Conservation (phyloP, 139 green algal genomes). For the Coccomyxa sp. region DNA sequence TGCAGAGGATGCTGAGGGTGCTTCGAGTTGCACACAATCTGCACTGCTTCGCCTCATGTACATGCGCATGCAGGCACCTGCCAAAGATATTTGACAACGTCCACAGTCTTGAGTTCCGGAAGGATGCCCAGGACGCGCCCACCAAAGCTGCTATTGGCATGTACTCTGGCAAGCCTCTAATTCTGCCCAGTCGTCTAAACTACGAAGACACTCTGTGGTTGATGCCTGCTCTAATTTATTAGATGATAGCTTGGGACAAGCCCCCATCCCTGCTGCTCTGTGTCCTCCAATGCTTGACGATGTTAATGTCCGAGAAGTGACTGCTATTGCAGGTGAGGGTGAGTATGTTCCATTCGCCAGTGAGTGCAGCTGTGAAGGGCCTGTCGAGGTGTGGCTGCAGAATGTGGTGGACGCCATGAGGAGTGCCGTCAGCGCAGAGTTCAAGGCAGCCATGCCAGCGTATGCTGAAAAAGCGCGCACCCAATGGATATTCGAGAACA, state of each 20-base stretch:
- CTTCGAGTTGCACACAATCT: not conserved
- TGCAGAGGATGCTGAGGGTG: too few relatives aligned
- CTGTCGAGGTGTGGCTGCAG: slow-evolving; percentile 76
- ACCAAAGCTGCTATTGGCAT: slow-evolving; percentile 79
- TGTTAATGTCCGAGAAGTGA: not conserved
- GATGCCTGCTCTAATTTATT: too few relatives aligned
- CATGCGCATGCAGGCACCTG: slow-evolving; percentile 56
- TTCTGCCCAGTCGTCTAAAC: not conserved
- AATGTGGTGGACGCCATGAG: slow-evolving; percentile 82
- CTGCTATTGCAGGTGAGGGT: slow-evolving; percentile 41
- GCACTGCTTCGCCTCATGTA: not conserved
- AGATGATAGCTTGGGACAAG: too few relatives aligned
- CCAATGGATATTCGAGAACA: slow-evolving; percentile 85
- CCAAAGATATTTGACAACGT: slow-evolving; percentile 92
- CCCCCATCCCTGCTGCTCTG: too few relatives aligned
- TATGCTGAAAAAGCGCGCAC: slow-evolving; percentile 86
- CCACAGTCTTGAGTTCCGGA: slow-evolving; percentile 79
- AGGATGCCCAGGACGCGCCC: slow-evolving; percentile 35
- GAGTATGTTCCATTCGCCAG: slow-evolving; percentile 81
- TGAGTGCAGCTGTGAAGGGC: slow-evolving; percentile 69
- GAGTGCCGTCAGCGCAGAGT: slow-evolving; percentile 63
- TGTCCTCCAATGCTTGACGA: not conserved
- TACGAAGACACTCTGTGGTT: too few relatives aligned
- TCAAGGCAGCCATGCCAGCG: slow-evolving; percentile 64
- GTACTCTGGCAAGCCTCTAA: slow-evolving; percentile 41